Evolutionary conservation across 306 rosid species (phyloP).

Genomic region (Castanopsis chinensis): DNA sequence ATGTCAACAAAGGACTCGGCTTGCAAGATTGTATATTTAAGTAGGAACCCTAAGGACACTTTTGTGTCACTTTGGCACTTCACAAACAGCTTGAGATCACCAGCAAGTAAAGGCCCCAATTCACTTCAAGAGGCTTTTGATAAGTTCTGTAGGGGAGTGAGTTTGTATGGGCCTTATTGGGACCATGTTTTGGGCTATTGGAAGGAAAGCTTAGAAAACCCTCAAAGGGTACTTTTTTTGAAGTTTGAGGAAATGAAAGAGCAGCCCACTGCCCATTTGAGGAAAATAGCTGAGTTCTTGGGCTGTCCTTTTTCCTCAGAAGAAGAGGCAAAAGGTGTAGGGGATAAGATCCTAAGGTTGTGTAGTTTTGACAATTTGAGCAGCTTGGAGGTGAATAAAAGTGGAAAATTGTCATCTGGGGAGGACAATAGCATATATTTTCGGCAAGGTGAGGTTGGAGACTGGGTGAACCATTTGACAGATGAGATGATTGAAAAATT

Average conservation of each 20-base stretch:
- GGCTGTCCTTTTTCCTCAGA: slow-evolving; percentile 30
- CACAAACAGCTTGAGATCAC: slow-evolving; percentile 18
- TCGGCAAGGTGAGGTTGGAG: slow-evolving; percentile 33
- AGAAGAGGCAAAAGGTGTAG: slow-evolving; percentile 26
- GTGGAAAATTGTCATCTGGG: slow-evolving; percentile 16
- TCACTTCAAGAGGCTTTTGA: slow-evolving; percentile 22
- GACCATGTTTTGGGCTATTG: slow-evolving; percentile 28
- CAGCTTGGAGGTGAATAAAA: slow-evolving; percentile 39
- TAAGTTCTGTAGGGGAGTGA: slow-evolving; percentile 25
- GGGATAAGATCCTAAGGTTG: slow-evolving; percentile 16
- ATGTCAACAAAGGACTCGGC: neutral
- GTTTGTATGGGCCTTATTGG: slow-evolving; percentile 26
- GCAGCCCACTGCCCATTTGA: slow-evolving; percentile 7
- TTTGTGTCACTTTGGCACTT: slow-evolving; percentile 43
- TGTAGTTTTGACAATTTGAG: slow-evolving; percentile 40
- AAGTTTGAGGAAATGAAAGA: slow-evolving; percentile 33
- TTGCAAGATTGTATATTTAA: slow-evolving; percentile 36
- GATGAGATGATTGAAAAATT: slow-evolving; percentile 15
- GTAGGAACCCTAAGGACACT: slow-evolving; percentile 37
- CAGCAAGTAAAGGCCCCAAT: neutral
- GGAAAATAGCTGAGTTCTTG: slow-evolving; percentile 29
- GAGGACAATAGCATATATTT: slow-evolving; percentile 15
- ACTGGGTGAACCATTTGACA: slow-evolving; percentile 26
- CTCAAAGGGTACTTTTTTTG: slow-evolving; percentile 14
- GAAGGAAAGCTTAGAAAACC: slow-evolving; percentile 24